Evolutionary conservation across 768 basidiomycete species (phyloP), one percentile per base, ranked within the genome.

Genomic region (Mycena leptocephala): DNA sequence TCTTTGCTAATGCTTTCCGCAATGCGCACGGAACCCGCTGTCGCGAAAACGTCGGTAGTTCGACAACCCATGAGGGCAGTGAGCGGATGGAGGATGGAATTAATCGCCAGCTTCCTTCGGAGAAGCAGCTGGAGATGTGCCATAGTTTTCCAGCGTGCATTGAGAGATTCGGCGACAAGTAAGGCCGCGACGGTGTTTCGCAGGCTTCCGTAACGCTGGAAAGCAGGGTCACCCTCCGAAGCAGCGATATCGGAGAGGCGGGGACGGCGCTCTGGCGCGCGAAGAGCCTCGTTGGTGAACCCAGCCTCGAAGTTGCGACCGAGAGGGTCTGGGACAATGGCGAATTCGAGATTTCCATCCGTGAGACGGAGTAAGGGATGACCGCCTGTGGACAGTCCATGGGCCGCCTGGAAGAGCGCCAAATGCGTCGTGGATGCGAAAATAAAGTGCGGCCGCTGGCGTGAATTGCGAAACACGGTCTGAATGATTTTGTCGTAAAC

Each of bases 31-130:
- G 92, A 89, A 16, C 86, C 83, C 0, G 79, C 64, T 11, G 90
- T 84, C 8, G 82, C 82, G 81, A 95, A 89, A 24, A 98, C 83
- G 1, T 92, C 92, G 22, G 96, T 96, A 82, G 98, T 98, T 64
- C 90, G 88, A 80, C 96, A 95, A 35, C 92, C 92, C 76, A 96
- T 85, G 28, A 99, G 82, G 11, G 96, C 95, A 0, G 97, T 95
- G 70, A 99, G 89, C 2, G 98, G 93, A 80, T 98, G 97, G 83
- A 99, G 91, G 78, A 93, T 89, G 16, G 93, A 87, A 82, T 98
- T 96, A 73, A 95, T 90, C 35, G 93, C 95, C 55, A 98, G 86
- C 85, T 97, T 97, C 75, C 92, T 92, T 46, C 94, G 93, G 85
- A 97, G 90, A 28, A 89, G 86, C 35, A 92, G 85, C 76, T 96